Conservation (phyloP, 495 filamentous ascomycete genomes). For the Neurospora terricola region DNA sequence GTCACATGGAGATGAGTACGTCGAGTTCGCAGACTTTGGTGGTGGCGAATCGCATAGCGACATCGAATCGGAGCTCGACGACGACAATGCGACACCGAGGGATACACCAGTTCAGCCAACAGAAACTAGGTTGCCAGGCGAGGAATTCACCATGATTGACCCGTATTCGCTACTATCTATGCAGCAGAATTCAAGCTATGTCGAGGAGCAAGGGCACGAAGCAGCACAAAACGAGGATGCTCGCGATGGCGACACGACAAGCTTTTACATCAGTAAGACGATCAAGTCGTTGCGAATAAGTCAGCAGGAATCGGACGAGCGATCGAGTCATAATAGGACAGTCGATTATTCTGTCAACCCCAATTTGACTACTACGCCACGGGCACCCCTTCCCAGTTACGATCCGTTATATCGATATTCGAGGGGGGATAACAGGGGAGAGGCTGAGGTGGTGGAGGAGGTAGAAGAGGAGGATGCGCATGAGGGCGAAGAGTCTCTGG, state of each 20-base stretch:
- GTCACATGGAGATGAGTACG: constrained; percentile 3
- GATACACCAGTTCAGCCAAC: constrained; percentile 8
- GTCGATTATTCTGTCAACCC: background rate
- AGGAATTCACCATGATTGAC: constrained; percentile 43
- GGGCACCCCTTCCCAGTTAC: background rate
- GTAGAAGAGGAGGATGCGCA: background rate
- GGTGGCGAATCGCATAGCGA: constrained; percentile 17
- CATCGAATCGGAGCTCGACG: constrained; percentile 8
- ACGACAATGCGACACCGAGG: background rate
- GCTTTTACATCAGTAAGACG: constrained; percentile 32
- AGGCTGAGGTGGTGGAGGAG: background rate
- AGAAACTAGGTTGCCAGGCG: constrained; percentile 33
- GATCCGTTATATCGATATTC: background rate
- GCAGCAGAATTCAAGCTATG: constrained; percentile 25
- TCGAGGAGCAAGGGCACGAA: constrained; percentile 23
- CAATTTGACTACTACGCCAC: background rate
- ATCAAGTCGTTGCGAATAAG: constrained; percentile 20
- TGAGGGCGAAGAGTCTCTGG: background rate
- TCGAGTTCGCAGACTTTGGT: constrained; percentile 6
- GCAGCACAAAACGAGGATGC: constrained; percentile 22
- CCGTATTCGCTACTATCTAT: constrained; percentile 34
- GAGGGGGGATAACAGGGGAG: background rate
- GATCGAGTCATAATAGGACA: background rate
- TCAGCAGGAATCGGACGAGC: background rate
- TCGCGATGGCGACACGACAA: constrained; percentile 36